Evolutionary conservation across 2,329 filamentous ascomycete genomes (phyloP).

Genomic region (Venturia carpophila): DNA sequence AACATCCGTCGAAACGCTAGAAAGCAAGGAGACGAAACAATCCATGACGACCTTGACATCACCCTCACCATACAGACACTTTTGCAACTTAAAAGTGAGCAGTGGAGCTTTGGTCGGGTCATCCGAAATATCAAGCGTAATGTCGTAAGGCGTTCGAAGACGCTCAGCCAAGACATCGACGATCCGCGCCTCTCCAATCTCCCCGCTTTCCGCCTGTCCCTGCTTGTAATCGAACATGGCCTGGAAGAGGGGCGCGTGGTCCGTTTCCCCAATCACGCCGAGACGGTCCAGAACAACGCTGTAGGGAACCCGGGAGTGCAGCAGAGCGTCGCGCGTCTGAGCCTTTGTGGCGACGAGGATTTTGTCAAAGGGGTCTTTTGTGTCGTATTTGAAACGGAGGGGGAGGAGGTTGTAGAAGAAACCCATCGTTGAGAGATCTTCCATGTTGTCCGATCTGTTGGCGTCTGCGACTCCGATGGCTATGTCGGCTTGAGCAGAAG

Average conservation of each 20-base stretch:
- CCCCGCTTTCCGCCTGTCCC: slow-evolving; percentile 5
- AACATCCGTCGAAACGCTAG: slow-evolving; percentile 4
- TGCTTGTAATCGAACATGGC: slow-evolving; percentile 13
- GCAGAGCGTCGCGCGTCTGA: slow-evolving; percentile 20
- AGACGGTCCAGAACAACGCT: slow-evolving; percentile 8
- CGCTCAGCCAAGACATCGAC: slow-evolving; percentile 8
- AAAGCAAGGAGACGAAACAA: slow-evolving; percentile 19
- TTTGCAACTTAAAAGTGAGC: slow-evolving; percentile 24
- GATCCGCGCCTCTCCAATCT: not conserved
- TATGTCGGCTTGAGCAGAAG: slow-evolving; percentile 33
- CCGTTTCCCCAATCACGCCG: not conserved
- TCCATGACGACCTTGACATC: slow-evolving; percentile 24
- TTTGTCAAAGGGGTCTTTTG: slow-evolving; percentile 27
- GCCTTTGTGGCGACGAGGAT: slow-evolving; percentile 27
- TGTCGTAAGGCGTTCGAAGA: slow-evolving; percentile 8
- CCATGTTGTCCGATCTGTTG: slow-evolving; percentile 29
- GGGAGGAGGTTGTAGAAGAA: slow-evolving; percentile 45
- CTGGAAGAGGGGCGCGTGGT: slow-evolving; percentile 7
- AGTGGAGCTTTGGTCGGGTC: slow-evolving; percentile 6
- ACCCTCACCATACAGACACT: slow-evolving; percentile 27
- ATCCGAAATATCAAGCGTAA: slow-evolving; percentile 7
- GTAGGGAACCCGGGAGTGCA: slow-evolving; percentile 2
- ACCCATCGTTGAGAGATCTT: slow-evolving; percentile 35
- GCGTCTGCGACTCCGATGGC: slow-evolving; percentile 44
- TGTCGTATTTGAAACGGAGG: slow-evolving; percentile 31